Conservation (phyloP, 169 alveolate genomes). For the Toxoplasma gondii region DNA sequence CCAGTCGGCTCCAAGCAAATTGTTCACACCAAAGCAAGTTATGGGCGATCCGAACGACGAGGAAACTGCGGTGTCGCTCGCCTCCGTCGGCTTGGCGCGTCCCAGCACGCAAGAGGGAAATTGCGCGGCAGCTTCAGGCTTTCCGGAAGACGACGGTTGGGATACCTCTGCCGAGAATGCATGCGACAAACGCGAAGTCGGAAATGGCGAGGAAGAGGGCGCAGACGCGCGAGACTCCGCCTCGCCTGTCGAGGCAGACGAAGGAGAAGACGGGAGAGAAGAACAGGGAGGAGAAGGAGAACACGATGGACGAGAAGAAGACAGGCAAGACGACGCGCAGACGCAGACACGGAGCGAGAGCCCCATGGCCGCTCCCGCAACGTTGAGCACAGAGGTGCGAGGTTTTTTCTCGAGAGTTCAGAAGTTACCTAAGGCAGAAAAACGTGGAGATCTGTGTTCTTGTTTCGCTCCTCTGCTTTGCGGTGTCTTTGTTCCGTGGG, state of each 20-base stretch:
- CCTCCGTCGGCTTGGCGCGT: neutral
- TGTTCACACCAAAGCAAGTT: neutral
- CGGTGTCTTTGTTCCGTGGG: too few relatives aligned
- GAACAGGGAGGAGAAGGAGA: conserved; percentile 10
- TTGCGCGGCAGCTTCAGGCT: neutral
- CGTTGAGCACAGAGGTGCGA: neutral
- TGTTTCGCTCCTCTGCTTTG: too few relatives aligned
- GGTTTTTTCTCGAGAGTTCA: too few relatives aligned
- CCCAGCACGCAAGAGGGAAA: neutral
- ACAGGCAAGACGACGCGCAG: neutral
- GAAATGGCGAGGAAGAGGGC: neutral
- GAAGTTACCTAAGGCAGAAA: too few relatives aligned
- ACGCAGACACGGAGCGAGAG: neutral
- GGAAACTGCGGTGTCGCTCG: neutral
- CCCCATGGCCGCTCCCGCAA: neutral
- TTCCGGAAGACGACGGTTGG: neutral
- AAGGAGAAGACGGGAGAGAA: neutral
- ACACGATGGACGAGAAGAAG: neutral
- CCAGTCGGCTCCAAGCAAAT: neutral
- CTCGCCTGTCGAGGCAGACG: neutral
- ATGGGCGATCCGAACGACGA: neutral
- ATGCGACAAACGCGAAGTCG: neutral
- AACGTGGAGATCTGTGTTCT: too few relatives aligned
- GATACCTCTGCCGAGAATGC: neutral
- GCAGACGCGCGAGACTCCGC: neutral